These are phyloP conservation scores for Aureobasidium sp. DNA, from an alignment of 2,329 filamentous ascomycete genomes.

Conservation along the genomic window DNA sequence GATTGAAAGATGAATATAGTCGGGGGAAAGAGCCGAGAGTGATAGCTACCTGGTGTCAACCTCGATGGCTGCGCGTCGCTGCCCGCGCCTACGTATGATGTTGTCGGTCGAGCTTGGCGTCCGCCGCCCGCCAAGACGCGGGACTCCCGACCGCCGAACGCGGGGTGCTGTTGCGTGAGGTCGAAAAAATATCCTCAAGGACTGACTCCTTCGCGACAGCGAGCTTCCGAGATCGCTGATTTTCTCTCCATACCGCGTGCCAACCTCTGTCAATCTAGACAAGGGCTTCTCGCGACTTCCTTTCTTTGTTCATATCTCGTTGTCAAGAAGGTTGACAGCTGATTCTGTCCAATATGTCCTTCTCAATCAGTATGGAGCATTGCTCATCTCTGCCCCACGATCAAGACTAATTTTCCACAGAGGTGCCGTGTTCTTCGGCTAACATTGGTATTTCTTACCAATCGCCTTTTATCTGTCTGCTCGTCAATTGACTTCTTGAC, in stretches of 20 bases:
- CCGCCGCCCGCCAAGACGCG: background rate
- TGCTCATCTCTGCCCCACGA: background rate
- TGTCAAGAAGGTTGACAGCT: background rate
- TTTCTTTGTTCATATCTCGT: background rate
- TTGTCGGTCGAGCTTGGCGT: background rate
- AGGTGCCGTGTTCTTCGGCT: conserved; percentile 85
- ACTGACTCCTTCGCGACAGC: conserved; percentile 11
- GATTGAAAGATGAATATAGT: background rate
- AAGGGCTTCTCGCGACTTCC: background rate
- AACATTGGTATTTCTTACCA: conserved; percentile 61
- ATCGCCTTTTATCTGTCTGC: background rate
- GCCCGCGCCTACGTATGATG: conserved; percentile 8
- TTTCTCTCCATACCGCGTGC: background rate
- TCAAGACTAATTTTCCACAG: conserved; percentile 15
- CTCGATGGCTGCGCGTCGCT: background rate
- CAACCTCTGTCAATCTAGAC: conserved; percentile 6
- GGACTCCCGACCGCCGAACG: conserved; percentile 10
- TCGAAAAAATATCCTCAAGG: conserved; percentile 9
- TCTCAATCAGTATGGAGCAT: conserved; percentile 15
- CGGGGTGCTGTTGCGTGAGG: conserved; percentile 3
- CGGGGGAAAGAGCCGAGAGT: background rate
- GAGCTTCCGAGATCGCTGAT: conserved; percentile 10
- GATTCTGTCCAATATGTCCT: conserved; percentile 8
- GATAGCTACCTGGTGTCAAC: background rate
- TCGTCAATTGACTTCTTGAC: conserved; percentile 15